Conservation (phyloP, 2,329 filamentous ascomycete species). For the Penicillium sp. region DNA sequence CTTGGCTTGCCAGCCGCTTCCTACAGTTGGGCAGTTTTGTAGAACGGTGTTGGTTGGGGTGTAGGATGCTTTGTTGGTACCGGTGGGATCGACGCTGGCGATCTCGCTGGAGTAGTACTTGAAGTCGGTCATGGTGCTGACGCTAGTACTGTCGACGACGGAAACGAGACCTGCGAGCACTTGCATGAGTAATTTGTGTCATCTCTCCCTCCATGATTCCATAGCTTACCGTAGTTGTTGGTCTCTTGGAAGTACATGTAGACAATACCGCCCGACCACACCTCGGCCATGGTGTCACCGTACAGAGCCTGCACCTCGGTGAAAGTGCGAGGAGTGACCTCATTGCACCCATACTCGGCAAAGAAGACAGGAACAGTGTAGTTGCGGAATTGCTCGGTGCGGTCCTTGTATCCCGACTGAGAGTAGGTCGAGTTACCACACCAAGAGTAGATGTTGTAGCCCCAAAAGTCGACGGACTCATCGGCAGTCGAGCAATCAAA, state of each 20-base stretch:
- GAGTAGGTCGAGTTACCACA: constrained; percentile 79
- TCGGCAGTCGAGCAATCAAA: constrained; percentile 78
- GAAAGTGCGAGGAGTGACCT: constrained; percentile 69
- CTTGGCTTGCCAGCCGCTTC: constrained; percentile 67
- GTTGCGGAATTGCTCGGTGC: constrained; percentile 78
- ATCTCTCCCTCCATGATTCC: too few species aligned
- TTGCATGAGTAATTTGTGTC: not conserved
- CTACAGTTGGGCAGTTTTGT: constrained; percentile 67
- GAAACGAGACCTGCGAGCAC: constrained; percentile 58
- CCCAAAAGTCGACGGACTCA: constrained; percentile 86
- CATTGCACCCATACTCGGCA: constrained; percentile 95
- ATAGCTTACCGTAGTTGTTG: constrained; percentile 61
- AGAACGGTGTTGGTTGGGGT: constrained; percentile 68
- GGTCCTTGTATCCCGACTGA: constrained; percentile 74
- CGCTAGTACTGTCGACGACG: constrained; percentile 61
- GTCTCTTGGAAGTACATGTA: constrained; percentile 94
- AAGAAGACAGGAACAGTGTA: constrained; percentile 96
- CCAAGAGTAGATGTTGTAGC: constrained; percentile 99
- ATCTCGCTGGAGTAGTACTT: constrained; percentile 69
- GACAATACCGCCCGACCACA: constrained; percentile 93
- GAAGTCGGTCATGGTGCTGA: constrained; percentile 72
- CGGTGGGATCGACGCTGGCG: constrained; percentile 65
- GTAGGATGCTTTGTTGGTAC: constrained; percentile 68
- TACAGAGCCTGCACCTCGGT: constrained; percentile 82
- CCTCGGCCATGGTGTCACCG: constrained; percentile 72